Conservation (phyloP, 345 rosid genomes). For the Abelmoschus esculentus region DNA sequence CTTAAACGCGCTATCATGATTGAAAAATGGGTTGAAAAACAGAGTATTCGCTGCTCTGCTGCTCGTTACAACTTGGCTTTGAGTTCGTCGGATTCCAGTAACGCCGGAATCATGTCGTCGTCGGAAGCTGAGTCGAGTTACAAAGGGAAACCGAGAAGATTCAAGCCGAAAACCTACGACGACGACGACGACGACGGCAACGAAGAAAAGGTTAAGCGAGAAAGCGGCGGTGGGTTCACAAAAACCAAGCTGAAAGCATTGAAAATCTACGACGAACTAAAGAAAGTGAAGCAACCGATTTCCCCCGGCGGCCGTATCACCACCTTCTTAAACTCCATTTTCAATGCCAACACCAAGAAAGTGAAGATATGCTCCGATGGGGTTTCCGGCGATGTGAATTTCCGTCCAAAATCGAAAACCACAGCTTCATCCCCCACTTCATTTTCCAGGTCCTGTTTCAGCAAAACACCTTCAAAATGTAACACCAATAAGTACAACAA, state of each 20-base stretch:
- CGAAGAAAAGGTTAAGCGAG: conserved; percentile 18
- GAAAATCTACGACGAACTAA: conserved; percentile 48
- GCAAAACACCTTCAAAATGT: conserved; percentile 35
- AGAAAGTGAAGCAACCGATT: conserved; percentile 70
- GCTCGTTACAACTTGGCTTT: conserved; percentile 28
- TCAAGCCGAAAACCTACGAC: conserved; percentile 2
- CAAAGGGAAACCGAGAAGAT: conserved; percentile 24
- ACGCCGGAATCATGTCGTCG: conserved; percentile 38
- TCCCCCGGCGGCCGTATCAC: conserved; percentile 74
- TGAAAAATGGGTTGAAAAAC: conserved; percentile 52
- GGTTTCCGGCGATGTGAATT: conserved; percentile 50
- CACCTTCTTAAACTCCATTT: conserved; percentile 62
- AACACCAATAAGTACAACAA: conserved; percentile 7
- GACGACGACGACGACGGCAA: not conserved
- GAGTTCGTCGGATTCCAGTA: conserved; percentile 48
- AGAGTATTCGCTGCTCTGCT: conserved; percentile 14
- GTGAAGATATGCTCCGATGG: conserved; percentile 63
- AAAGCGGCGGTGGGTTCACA: conserved; percentile 37
- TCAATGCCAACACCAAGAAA: conserved; percentile 61
- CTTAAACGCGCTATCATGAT: conserved; percentile 39
- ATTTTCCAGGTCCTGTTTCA: conserved; percentile 56
- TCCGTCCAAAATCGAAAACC: conserved; percentile 43
- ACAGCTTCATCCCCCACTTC: conserved; percentile 44
- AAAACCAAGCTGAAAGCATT: conserved; percentile 48
- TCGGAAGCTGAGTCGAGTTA: conserved; percentile 40